phyloP scores from a whole-genome alignment of 257 asterid genomes.

The Lithospermum erythrorhizon region DNA sequence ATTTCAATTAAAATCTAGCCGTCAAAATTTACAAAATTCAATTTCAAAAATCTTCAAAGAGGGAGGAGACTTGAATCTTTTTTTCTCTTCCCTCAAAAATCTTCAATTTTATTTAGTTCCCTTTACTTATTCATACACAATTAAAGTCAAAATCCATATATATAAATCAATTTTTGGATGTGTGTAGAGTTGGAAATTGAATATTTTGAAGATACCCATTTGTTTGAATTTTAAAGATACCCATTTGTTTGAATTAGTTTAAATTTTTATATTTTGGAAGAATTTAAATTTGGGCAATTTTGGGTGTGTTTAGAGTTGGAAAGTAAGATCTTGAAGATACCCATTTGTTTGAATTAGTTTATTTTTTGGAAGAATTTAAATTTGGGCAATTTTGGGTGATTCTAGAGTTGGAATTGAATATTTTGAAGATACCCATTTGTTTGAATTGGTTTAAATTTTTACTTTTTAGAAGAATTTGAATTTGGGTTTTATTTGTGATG shows the following conservation, averaged over 20 bases:
- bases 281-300: conserved; percentile 48
- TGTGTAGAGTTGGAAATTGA: conserved; percentile 14
- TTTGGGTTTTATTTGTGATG: conserved; percentile 31
- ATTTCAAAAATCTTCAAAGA: conserved; percentile 75
- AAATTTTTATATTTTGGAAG: not conserved
- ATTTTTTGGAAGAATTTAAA: not conserved
- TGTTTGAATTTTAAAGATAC: conserved; percentile 11
- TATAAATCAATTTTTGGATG: conserved; percentile 14
- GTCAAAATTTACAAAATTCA: conserved; percentile 56
- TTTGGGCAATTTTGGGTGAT: conserved; percentile 2
- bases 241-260: conserved; percentile 8
- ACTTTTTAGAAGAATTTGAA: no score
- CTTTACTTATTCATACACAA: conserved; percentile 9
- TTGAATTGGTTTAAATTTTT: conserved; percentile 6
- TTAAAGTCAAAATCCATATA: conserved; percentile 10
- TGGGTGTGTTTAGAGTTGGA: conserved; percentile 15
- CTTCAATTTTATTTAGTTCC: conserved; percentile 22
- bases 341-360: conserved; percentile 9
- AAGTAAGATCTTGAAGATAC: no score
- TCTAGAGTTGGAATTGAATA: conserved; percentile 17
- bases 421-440: no score
- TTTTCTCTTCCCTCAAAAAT: conserved; percentile 13
- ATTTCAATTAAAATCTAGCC: conserved; percentile 22
- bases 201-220: conserved; percentile 14
- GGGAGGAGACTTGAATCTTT: conserved; percentile 49